These are phyloP conservation scores for Amylocarpus encephaloides DNA, from an alignment of 2,329 filamentous ascomycete species.

Conservation along the genomic window DNA sequence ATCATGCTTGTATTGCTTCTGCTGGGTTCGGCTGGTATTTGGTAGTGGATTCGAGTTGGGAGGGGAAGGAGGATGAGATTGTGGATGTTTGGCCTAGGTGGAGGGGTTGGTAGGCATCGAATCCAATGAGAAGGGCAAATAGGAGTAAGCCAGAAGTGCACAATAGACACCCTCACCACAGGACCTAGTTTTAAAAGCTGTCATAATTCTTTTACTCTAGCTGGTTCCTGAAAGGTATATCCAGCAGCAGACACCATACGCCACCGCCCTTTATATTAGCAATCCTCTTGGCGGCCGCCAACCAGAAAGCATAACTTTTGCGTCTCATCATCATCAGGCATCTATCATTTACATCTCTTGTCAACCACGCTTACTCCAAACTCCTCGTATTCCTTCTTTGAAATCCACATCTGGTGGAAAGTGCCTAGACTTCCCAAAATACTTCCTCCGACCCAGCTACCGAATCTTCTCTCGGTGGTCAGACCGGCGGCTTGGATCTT, in stretches of 20 bases:
- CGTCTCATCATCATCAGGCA: slow-evolving; percentile 2
- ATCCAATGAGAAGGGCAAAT: neutral
- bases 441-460: slow-evolving; percentile 92
- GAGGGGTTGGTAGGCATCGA: slow-evolving; percentile 54
- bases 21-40: slow-evolving; percentile 68
- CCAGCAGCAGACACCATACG: slow-evolving; percentile 22
- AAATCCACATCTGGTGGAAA: slow-evolving; percentile 99
- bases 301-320: slow-evolving; percentile 7
- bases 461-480: slow-evolving; percentile 83
- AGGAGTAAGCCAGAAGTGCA: neutral
- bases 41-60: slow-evolving; percentile 57
- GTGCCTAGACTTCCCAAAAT: slow-evolving; percentile 92
- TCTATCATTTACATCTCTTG: slow-evolving; percentile 80
- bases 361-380: slow-evolving; percentile 86
- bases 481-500: slow-evolving; percentile 83
- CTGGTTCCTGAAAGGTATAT: slow-evolving; percentile 10
- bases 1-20: slow-evolving; percentile 73
- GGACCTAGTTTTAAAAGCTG: neutral
- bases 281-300: neutral
- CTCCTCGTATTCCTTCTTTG: slow-evolving; percentile 94
- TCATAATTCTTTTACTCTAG: slow-evolving; percentile 4
- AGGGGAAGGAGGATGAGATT: slow-evolving; percentile 50
- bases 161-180: neutral
- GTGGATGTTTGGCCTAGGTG: slow-evolving; percentile 72
- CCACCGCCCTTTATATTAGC: slow-evolving; percentile 14